Evolutionary conservation across 805 yeast species (phyloP).

Genomic region (Barnettozyma populi): DNA sequence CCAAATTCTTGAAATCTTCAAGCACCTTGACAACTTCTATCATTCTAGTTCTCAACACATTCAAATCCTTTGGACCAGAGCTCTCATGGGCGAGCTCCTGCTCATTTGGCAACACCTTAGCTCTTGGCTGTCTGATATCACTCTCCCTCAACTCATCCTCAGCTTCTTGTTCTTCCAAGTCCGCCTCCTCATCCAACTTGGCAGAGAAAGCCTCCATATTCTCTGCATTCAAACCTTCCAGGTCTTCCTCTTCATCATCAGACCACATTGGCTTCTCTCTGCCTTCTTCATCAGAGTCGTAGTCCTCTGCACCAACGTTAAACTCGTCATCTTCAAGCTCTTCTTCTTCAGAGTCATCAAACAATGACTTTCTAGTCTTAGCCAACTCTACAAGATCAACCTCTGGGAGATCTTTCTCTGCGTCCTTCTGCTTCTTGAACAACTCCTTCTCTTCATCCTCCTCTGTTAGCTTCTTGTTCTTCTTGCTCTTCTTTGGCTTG

Average conservation of each 20-base stretch:
- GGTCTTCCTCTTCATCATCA: constrained; percentile 49
- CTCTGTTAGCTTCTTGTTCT: constrained; percentile 18
- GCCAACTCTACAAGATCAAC: constrained; percentile 64
- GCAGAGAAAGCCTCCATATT: constrained; percentile 78
- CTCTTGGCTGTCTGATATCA: constrained; percentile 61
- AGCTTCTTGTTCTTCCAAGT: constrained; percentile 56
- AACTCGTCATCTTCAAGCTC: constrained; percentile 39
- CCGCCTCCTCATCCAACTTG: constrained; percentile 55
- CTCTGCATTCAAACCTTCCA: constrained; percentile 70
- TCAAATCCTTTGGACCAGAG: constrained; percentile 64
- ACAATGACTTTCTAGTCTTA: constrained; percentile 66
- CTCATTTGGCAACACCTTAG: constrained; percentile 66
- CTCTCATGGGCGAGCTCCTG: constrained; percentile 51
- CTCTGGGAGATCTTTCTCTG: constrained; percentile 50
- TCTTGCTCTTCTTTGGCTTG: constrained; percentile 11
- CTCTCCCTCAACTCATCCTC: constrained; percentile 57
- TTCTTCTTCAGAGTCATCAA: constrained; percentile 50
- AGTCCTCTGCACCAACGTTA: constrained; percentile 49
- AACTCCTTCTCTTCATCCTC: constrained; percentile 23
- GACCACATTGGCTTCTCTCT: constrained; percentile 26
- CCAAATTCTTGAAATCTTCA: constrained; percentile 77
- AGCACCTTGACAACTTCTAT: constrained; percentile 90
- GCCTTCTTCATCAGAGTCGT: constrained; percentile 24
- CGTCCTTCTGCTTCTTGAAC: constrained; percentile 28
- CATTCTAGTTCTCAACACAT: constrained; percentile 86